Percentiles rank a stretch among this genome's conserved stretches.
These are phyloP conservation scores for Aspergillus quadrilineatus DNA, from an alignment of 2,329 filamentous ascomycete genomes.

Conservation along the genomic window DNA sequence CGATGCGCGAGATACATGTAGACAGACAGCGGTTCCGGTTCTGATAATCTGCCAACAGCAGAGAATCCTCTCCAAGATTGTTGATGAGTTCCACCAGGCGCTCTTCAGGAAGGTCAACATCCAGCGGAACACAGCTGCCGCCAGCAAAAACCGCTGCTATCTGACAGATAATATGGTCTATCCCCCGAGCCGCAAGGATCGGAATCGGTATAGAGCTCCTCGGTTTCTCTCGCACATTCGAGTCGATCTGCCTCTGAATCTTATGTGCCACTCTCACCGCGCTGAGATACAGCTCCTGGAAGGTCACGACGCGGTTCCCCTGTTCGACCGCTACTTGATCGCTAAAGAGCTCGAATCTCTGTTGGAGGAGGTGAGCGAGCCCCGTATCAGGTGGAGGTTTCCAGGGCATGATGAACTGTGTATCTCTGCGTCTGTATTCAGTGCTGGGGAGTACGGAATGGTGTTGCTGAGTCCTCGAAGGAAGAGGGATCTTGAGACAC, in stretches of 20 bases:
- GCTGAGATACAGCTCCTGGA: neutral
- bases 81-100: neutral
- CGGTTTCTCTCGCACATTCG: neutral
- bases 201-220: neutral
- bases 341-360: neutral
- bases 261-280: neutral
- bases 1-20: neutral
- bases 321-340: neutral
- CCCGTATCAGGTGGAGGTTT: neutral
- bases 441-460: no score
- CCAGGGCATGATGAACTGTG: neutral
- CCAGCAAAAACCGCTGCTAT: neutral
- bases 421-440: no score
- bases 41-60: neutral
- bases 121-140: neutral
- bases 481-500: no score
- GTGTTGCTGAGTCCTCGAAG: no score
- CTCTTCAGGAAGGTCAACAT: neutral
- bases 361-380: neutral
- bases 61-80: neutral
- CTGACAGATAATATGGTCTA: neutral
- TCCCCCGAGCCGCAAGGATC: neutral
- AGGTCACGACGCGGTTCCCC: neutral
- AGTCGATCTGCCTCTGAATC: neutral
- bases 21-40: neutral